These are phyloP conservation scores for Akanthomyces dipterigenus DNA, from an alignment of 2,329 filamentous ascomycete species.

Conservation along the genomic window DNA sequence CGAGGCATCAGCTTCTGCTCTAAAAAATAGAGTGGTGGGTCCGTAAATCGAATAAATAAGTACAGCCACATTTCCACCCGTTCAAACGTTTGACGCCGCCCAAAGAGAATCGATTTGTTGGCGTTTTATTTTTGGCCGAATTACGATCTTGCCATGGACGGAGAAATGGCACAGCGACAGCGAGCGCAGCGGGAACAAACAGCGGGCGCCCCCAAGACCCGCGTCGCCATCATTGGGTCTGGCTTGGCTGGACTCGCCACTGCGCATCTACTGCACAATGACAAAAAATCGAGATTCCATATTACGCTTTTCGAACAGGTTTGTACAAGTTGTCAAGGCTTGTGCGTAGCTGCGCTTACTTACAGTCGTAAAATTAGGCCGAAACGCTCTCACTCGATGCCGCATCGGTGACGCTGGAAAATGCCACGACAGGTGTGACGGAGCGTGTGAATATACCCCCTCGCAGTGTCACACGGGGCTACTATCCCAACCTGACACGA, in stretches of 20 bases:
- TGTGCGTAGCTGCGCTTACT: background rate
- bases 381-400: conserved; percentile 30
- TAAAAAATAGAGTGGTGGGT: background rate
- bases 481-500: conserved; percentile 46
- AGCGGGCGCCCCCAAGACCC: background rate
- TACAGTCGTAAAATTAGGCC: conserved; percentile 19
- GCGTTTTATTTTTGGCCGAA: background rate
- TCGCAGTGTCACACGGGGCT: conserved; percentile 34
- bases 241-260: conserved; percentile 32
- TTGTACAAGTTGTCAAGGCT: background rate
- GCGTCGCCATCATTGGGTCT: conserved; percentile 31
- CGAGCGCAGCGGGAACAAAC: background rate
- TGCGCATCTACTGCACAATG: conserved; percentile 28
- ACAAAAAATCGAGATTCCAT: conserved; percentile 22
- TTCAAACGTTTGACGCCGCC: background rate
- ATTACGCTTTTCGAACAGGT: conserved; percentile 33
- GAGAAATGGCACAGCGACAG: background rate
- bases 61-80: background rate
- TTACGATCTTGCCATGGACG: background rate
- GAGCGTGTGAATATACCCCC: conserved; percentile 35
- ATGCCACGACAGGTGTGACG: conserved; percentile 21
- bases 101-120: background rate
- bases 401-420: conserved; percentile 30
- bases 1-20: background rate
- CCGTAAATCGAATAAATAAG: background rate